Conservation (phyloP, 306 rosid species). For the Gillenia trifoliata region DNA sequence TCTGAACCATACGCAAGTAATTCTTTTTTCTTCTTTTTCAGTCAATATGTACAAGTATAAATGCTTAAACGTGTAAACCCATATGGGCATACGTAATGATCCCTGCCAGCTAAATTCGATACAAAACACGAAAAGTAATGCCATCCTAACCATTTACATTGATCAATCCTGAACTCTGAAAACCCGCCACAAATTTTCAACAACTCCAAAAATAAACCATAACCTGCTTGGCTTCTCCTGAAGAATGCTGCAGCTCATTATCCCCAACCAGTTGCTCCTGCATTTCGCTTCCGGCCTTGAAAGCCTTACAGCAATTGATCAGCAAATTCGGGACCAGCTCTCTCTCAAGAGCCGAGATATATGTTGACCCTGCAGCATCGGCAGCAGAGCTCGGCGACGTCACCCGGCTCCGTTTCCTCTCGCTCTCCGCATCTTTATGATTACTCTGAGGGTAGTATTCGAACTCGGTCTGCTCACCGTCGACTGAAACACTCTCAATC, state of each 20-base stretch:
- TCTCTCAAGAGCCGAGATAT: slow-evolving; percentile 62
- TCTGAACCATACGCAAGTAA: not conserved
- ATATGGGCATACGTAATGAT: not conserved
- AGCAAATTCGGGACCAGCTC: slow-evolving; percentile 76
- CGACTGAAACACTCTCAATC: slow-evolving; percentile 75
- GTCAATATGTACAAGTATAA: not conserved
- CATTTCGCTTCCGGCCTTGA: slow-evolving; percentile 53
- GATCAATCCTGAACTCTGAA: not conserved
- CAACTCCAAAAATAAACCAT: slow-evolving; percentile 25
- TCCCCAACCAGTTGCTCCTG: slow-evolving; percentile 52
- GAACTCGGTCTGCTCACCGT: slow-evolving; percentile 79
- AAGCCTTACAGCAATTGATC: slow-evolving; percentile 80
- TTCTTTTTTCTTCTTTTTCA: not conserved
- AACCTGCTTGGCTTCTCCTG: slow-evolving; percentile 81
- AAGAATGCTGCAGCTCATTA: slow-evolving; percentile 47
- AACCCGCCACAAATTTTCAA: not conserved
- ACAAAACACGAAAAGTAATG: not conserved
- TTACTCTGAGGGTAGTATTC: slow-evolving; percentile 69
- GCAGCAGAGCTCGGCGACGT: slow-evolving; percentile 69
- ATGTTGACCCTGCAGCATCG: slow-evolving; percentile 62
- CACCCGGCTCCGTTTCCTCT: slow-evolving; percentile 54
- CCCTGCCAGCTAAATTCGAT: not conserved
- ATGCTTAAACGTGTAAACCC: not conserved
- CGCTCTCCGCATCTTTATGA: slow-evolving; percentile 38
- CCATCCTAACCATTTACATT: not conserved